Evolutionary conservation across 306 rosid species (phyloP).

Genomic region (Cucumis hystrix): DNA sequence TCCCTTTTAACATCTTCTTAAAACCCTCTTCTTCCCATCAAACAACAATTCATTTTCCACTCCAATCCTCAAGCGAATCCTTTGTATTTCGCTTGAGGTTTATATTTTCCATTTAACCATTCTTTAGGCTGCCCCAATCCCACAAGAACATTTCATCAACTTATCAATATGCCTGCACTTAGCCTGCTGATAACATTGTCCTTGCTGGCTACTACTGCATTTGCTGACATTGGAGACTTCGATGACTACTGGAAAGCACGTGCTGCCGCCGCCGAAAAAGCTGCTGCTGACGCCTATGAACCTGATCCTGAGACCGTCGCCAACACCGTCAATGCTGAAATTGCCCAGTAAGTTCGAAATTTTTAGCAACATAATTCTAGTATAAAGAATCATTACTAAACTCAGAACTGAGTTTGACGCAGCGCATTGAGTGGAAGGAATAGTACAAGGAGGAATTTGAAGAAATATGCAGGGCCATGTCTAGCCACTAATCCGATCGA

Average conservation of each 20-base stretch:
- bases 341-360: conserved; percentile 26
- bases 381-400: no score
- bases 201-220: conserved; percentile 6
- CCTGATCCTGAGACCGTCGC: conserved; percentile 31
- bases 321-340: conserved; percentile 15
- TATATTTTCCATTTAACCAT: no score
- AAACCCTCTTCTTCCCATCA: not conserved
- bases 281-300: conserved; percentile 12
- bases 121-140: no score
- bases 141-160: not conserved
- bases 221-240: conserved; percentile 9
- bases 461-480: conserved; percentile 13
- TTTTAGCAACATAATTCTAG: no score
- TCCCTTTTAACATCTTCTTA: not conserved
- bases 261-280: conserved; percentile 15
- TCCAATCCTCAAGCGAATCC: not conserved
- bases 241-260: conserved; percentile 49
- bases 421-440: conserved; percentile 17
- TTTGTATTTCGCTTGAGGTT: conserved; percentile 2
- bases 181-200: conserved; percentile 14
- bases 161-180: not conserved
- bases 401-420: not conserved
- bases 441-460: conserved; percentile 25
- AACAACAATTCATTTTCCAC: not conserved
- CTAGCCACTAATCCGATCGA: conserved; percentile 62